Evolutionary conservation across 352 stramenopile genomes (phyloP), one percentile per base, ranked within the genome.

Genomic region (Globisporangium sylvaticum): DNA sequence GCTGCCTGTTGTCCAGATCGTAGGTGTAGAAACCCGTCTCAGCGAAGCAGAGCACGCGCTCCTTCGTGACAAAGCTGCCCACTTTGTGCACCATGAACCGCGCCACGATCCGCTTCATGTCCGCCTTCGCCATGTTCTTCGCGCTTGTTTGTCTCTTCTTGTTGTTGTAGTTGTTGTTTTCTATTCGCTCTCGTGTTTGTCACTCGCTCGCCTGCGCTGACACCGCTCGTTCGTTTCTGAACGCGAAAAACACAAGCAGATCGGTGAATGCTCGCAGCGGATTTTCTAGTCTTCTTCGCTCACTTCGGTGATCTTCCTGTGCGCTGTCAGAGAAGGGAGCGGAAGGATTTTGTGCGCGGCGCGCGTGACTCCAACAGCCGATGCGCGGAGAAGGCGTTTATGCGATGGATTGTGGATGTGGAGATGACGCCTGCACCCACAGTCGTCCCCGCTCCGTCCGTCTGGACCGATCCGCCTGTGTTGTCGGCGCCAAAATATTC

Each of bases 11-110:
- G 66, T 94, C 86, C 10, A 74, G 68, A 55, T 92, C 84, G 65
- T 88, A 76, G 20, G 86, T 94, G 42, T 69, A 92, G 62, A 94
- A 94, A 18, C 74, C 78, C 54, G 83, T 77, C 58, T 90, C 81
- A 24, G 78, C 81, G n/a, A 94, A 89, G 73, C 84, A 91, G 50
- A 94, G 64, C 66, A 92, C 84, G 60, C 86, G 86, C 71, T 92
- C 86, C 65, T 94, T 94, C n/a, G 90, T 74, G 55, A 90, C 83
- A 64, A 94, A 94, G 67, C 76, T 89, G 63, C 84, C 84, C 58
- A 94, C 84, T 61, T 92, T 94, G 74, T 90, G 79, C 62, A 94
- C 84, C 84, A 92, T 91, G 69, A 89, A 94, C 63, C 86, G 86
- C 63, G 80, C 86, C 31, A 89, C 64, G 52, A 88, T 80, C 59